A percentile compares a stretch with the other conserved stretches of the same genome.
Conservation (phyloP, 164 flowering plant species). For the Protea cynaroides region DNA sequence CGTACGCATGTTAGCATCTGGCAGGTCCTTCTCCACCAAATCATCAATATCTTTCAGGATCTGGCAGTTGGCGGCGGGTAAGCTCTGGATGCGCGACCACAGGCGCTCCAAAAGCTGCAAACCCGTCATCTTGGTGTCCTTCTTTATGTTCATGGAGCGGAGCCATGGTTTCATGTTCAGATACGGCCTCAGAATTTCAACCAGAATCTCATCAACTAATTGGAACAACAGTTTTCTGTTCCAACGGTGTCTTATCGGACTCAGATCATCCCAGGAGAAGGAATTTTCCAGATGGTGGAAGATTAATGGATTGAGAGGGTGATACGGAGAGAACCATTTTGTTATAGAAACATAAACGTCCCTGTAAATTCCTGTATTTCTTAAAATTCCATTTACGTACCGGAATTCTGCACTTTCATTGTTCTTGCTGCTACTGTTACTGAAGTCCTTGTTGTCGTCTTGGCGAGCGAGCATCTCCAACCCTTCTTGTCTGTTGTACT, state of each 20-base stretch:
- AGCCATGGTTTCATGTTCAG: constrained; percentile 22
- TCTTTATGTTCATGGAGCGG: neutral
- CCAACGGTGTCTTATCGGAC: constrained; percentile 15
- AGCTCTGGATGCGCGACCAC: constrained; percentile 24
- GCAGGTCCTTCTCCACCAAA: constrained; percentile 38
- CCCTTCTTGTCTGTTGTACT: constrained; percentile 19
- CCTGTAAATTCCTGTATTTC: constrained; percentile 32
- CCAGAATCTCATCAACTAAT: constrained; percentile 41
- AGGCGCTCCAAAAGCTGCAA: constrained; percentile 23
- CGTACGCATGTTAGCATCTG: neutral
- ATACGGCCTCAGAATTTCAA: constrained; percentile 24
- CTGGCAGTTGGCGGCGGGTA: constrained; percentile 37
- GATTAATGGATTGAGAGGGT: constrained; percentile 58
- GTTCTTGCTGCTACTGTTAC: neutral
- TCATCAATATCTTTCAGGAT: constrained; percentile 53
- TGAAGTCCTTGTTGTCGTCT: constrained; percentile 13
- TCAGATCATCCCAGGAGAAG: neutral
- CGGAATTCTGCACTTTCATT: constrained; percentile 21
- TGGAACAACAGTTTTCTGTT: constrained; percentile 41
- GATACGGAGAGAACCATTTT: constrained; percentile 52
- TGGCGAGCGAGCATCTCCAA: constrained; percentile 8
- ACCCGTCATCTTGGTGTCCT: constrained; percentile 13
- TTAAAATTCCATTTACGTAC: constrained; percentile 50
- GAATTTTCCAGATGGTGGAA: constrained; percentile 42
- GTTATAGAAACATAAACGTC: constrained; percentile 27